Evolutionary conservation across 805 yeast genomes (phyloP), one percentile per base, ranked within the genome.

Genomic region (Lipomyces yamadae): DNA sequence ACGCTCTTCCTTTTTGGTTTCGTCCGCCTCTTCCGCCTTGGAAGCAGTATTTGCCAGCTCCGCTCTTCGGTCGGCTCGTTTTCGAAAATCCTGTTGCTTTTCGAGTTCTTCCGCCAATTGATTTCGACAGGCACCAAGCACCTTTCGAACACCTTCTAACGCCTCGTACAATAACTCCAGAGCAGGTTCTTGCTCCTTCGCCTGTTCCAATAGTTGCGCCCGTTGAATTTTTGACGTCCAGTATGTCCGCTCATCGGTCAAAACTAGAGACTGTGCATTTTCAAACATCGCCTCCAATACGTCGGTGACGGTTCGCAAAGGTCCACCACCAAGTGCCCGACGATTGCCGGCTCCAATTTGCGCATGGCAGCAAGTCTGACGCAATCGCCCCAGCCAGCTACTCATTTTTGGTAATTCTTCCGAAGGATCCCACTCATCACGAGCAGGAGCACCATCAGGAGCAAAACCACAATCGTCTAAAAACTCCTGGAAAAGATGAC

Each of bases 321-420:
- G 74, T 24, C 74, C 74, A 24, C 76, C 75, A 8, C 76, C 76
- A 8, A 75, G 64, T 11, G 78, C 76, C 13, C 71, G 70, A 48
- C 72, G 72, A 45, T 72, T 74, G 3, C 72, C 75, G 1, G 63
- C 59, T 34, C 79, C 78, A 61, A 71, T 63, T 57, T 73, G 67
- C 33, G 97, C 91, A 78, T 91, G 96, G 66, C 95, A 90, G 72
- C 98, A 94, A 0, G 90, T 82, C 73, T 90, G 92, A 42, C 98
- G 81, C 35, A 94, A 78, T 58, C 84, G 81, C 4, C 82, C 80
- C 6, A 94, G 78, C 95, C 97, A 91, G 10, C 79, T 79, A 60
- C 90, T 81, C 87, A 73, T 68, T 42, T 62, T 64, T n/a, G 72
- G 66, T 35, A 65, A 58, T 18, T 62, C 72, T 3, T 56, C 70